phyloP scores from a whole-genome alignment of 805 yeast genomes.

The Wickerhamiella allomyrinae region DNA sequence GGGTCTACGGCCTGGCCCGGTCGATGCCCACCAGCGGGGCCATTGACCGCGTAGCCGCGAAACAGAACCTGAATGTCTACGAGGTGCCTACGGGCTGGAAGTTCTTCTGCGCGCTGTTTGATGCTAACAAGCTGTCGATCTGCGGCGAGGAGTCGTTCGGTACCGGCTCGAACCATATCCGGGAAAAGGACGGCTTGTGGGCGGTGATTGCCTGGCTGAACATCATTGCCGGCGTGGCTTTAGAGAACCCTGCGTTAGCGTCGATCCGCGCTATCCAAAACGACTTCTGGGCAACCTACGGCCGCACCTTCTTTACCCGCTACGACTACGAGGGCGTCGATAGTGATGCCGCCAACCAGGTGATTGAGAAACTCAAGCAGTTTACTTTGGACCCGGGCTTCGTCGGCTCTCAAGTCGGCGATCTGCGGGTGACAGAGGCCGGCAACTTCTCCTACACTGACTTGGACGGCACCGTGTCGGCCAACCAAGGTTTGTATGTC shows the following conservation, averaged over 20 bases:
- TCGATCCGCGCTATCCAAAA: conserved; percentile 69
- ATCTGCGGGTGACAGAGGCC: conserved; percentile 50
- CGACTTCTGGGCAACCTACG: conserved; percentile 81
- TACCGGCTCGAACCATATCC: conserved; percentile 92
- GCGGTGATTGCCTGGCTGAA: conserved; percentile 96
- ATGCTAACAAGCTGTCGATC: conserved; percentile 80
- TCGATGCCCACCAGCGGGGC: conserved; percentile 97
- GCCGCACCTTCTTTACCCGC: conserved; percentile 93
- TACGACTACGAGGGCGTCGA: conserved; percentile 83
- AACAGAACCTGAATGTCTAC: conserved; percentile 58
- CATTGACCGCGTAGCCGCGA: conserved; percentile 75
- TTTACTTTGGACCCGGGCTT: conserved; percentile 29
- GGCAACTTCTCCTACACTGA: conserved; percentile 90
- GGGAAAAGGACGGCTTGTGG: conserved; percentile 98
- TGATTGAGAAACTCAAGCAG: conserved; percentile 40
- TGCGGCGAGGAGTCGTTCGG: conserved; percentile 99
- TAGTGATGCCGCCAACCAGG: conserved; percentile 55
- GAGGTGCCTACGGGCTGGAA: conserved; percentile 99
- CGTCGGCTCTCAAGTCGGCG: conserved; percentile 40
- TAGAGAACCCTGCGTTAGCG: conserved; percentile 43
- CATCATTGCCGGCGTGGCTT: conserved; percentile 70
- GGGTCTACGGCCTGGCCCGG: conserved; percentile 86
- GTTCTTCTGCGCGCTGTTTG: conserved; percentile 90
- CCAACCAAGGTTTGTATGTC: conserved; percentile 76
- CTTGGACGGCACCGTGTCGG: conserved; percentile 80